Conservation (phyloP, 805 yeast species). For the Candida tallmaniae region DNA sequence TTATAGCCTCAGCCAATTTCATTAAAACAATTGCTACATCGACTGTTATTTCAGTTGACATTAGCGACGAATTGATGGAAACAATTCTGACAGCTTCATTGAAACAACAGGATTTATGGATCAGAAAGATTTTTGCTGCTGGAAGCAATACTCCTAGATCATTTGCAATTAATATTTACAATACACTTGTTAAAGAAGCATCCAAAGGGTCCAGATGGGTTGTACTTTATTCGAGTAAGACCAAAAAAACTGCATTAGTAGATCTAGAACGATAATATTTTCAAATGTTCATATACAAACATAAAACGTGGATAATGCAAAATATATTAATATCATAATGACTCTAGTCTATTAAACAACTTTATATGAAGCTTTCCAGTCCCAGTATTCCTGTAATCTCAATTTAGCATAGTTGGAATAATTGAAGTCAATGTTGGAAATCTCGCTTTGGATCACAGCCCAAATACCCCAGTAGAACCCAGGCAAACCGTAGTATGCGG, state of each 20-base stretch:
- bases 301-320: no score
- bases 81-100: conserved; percentile 75
- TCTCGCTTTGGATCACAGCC: conserved; percentile 70
- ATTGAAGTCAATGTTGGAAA: conserved; percentile 69
- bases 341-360: no score
- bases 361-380: conserved; percentile 51
- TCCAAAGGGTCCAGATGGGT: conserved; percentile 71
- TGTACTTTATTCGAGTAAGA: conserved; percentile 70
- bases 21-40: conserved; percentile 55
- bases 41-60: conserved; percentile 76
- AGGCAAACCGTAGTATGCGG: conserved; percentile 67
- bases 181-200: conserved; percentile 68
- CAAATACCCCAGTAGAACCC: conserved; percentile 85
- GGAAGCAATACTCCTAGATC: conserved; percentile 75
- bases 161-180: conserved; percentile 70
- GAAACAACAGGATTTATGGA: conserved; percentile 76
- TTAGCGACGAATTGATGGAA: conserved; percentile 77
- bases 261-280: conserved; percentile 36
- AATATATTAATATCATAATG: no score
- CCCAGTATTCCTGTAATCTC: conserved; percentile 64
- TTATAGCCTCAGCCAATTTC: conserved; percentile 51
- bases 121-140: conserved; percentile 76
- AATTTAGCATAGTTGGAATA: conserved; percentile 56
- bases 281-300: no score
- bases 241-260: conserved; percentile 52